Evolutionary conservation across 2,329 filamentous ascomycete genomes (phyloP).

Genomic region (Fusarium pininemorale): DNA sequence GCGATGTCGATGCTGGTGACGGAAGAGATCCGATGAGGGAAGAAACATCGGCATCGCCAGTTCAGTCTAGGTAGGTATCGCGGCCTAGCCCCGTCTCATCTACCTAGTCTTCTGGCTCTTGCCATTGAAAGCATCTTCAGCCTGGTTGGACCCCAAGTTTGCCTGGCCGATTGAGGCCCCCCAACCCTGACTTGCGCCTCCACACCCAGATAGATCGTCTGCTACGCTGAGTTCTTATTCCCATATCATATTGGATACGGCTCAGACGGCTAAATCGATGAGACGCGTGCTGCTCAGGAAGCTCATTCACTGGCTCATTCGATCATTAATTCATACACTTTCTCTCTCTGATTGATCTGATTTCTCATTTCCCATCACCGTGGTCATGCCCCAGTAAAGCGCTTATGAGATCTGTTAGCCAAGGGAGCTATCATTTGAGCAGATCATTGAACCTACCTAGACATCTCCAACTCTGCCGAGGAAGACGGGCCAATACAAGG

Average conservation of each 20-base stretch:
- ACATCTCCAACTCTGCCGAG: constrained; percentile 16
- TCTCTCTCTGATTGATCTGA: constrained; percentile 13
- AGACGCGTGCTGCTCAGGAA: constrained; percentile 22
- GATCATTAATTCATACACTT: constrained; percentile 1
- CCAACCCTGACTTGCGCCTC: constrained; percentile 43
- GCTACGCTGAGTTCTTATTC: constrained; percentile 21
- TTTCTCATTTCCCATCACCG: constrained; percentile 4
- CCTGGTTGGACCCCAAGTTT: constrained; percentile 31
- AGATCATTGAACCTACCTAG: constrained; percentile 23
- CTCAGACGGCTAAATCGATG: constrained; percentile 19
- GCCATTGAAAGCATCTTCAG: constrained; percentile 12
- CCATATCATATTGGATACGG: constrained; percentile 25
- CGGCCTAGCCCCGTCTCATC: constrained; percentile 3
- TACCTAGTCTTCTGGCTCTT: not conserved
- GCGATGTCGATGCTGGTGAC: constrained; percentile 4
- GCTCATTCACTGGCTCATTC: constrained; percentile 24
- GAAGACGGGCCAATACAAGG: constrained; percentile 26
- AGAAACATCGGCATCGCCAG: constrained; percentile 8
- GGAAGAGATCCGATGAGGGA: constrained; percentile 10
- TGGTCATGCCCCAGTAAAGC: constrained; percentile 9
- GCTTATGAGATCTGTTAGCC: constrained; percentile 6
- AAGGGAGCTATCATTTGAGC: constrained; percentile 1
- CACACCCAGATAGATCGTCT: constrained; percentile 39
- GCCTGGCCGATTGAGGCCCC: constrained; percentile 40
- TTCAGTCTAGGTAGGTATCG: not conserved